These are phyloP conservation scores for Penicillium samsonianum DNA, from an alignment of 495 filamentous ascomycete species.

Conservation along the genomic window DNA sequence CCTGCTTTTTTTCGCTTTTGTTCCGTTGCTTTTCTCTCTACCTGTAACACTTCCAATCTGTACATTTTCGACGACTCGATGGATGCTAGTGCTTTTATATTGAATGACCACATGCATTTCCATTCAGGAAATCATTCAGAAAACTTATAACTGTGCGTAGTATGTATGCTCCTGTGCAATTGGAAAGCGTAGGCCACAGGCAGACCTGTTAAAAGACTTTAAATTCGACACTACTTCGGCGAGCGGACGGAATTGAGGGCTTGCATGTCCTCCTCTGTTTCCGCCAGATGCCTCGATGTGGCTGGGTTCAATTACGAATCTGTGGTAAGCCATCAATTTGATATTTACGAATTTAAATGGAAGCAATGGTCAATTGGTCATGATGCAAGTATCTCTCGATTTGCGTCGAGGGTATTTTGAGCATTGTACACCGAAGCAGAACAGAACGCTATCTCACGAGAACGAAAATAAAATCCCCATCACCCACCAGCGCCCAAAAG, in stretches of 20 bases:
- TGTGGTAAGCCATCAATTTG: neutral
- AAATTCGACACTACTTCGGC: neutral
- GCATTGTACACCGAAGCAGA: constrained; percentile 43
- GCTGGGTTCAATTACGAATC: neutral
- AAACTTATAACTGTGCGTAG: neutral
- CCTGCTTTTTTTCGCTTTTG: constrained; percentile 11
- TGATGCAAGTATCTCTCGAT: constrained; percentile 37
- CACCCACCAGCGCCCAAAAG: constrained; percentile 30
- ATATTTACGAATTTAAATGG: neutral
- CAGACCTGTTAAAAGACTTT: neutral
- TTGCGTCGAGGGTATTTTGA: constrained; percentile 44
- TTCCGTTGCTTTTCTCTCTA: constrained; percentile 15
- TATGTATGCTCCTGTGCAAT: neutral
- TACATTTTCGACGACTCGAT: constrained; percentile 30
- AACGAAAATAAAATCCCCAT: constrained; percentile 24
- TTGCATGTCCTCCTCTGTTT: neutral
- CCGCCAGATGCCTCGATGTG: neutral
- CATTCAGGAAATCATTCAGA: neutral
- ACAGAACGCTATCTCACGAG: constrained; percentile 42
- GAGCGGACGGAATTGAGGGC: neutral
- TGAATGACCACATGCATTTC: constrained; percentile 26
- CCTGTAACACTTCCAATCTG: constrained; percentile 29
- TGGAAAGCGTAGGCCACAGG: neutral
- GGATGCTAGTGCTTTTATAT: constrained; percentile 22
- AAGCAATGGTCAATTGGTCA: constrained; percentile 23